These are phyloP conservation scores for Hysterangium stoloniferum DNA, from an alignment of 768 basidiomycete genomes.

Conservation along the genomic window DNA sequence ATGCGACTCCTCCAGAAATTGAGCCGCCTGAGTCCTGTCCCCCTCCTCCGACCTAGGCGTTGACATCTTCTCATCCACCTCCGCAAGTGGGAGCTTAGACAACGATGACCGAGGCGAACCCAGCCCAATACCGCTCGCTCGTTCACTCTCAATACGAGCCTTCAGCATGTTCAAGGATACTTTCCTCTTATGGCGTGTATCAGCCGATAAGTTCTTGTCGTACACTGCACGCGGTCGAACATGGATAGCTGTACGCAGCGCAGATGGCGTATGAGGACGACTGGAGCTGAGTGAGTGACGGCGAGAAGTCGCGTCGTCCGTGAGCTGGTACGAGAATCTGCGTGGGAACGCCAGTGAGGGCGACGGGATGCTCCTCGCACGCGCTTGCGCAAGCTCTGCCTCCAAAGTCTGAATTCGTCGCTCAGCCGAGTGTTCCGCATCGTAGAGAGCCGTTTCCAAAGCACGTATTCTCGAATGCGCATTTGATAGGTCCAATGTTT, in stretches of 20 bases:
- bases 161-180: conserved; percentile 86
- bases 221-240: conserved; percentile 45
- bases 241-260: conserved; percentile 19
- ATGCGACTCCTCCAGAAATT: conserved; percentile 83
- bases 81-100: conserved; percentile 29
- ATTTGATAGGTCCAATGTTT: conserved; percentile 70
- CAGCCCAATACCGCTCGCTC: conserved; percentile 29
- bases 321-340: conserved; percentile 31
- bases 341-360: conserved; percentile 42
- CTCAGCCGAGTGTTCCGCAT: conserved; percentile 67
- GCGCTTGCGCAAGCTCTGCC: conserved; percentile 50
- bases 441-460: conserved; percentile 65
- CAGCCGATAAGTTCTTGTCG: conserved; percentile 63
- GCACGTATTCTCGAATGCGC: conserved; percentile 74
- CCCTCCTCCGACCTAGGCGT: conserved; percentile 23
- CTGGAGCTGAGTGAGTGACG: conserved; percentile 19
- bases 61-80: conserved; percentile 26
- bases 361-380: conserved; percentile 34
- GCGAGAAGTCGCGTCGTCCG: conserved; percentile 26
- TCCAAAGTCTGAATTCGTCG: conserved; percentile 59
- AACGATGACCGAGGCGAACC: conserved; percentile 25
- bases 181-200: conserved; percentile 74
- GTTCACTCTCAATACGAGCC: conserved; percentile 81
- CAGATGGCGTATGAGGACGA: conserved; percentile 24
- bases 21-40: conserved; percentile 38